phyloP scores from a whole-genome alignment of 164 flowering plant genomes.

The Pachysandra terminalis region DNA sequence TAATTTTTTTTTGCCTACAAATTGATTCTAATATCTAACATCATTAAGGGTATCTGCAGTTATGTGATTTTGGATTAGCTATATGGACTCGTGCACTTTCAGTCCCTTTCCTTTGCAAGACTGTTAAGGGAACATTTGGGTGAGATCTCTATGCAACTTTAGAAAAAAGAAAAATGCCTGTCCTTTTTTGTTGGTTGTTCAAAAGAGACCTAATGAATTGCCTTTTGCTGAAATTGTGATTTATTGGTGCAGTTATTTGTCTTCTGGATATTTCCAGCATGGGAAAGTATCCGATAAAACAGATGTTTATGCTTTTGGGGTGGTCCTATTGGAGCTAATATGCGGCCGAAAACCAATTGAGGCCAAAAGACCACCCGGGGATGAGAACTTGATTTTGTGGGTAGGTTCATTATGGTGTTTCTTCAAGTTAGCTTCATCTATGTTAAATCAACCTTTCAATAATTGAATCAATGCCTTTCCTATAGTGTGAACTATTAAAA shows the following conservation, averaged over 20 bases:
- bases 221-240: slow-evolving; percentile 5
- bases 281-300: too few relatives aligned
- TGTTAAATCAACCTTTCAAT: background rate
- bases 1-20: background rate
- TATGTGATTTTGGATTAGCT: slow-evolving; percentile 95
- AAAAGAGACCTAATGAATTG: too few relatives aligned
- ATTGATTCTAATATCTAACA: background rate
- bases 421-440: background rate
- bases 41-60: too few relatives aligned
- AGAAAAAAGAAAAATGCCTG: background rate
- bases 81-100: slow-evolving; percentile 91
- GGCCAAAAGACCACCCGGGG: slow-evolving; percentile 70
- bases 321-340: slow-evolving; percentile 75
- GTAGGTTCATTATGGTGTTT: slow-evolving; percentile 35
- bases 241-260: slow-evolving; percentile 64
- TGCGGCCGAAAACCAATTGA: slow-evolving; percentile 77
- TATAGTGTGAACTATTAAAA: background rate
- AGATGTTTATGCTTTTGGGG: too few relatives aligned
- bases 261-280: slow-evolving; percentile 97
- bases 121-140: too few relatives aligned
- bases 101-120: slow-evolving; percentile 82
- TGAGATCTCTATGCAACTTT: too few relatives aligned
- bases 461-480: background rate
- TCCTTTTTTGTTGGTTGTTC: background rate
- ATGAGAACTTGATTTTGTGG: slow-evolving; percentile 85